Conservation (phyloP, 2,329 filamentous ascomycete species). For the Calonectria pseudoreteaudii region DNA sequence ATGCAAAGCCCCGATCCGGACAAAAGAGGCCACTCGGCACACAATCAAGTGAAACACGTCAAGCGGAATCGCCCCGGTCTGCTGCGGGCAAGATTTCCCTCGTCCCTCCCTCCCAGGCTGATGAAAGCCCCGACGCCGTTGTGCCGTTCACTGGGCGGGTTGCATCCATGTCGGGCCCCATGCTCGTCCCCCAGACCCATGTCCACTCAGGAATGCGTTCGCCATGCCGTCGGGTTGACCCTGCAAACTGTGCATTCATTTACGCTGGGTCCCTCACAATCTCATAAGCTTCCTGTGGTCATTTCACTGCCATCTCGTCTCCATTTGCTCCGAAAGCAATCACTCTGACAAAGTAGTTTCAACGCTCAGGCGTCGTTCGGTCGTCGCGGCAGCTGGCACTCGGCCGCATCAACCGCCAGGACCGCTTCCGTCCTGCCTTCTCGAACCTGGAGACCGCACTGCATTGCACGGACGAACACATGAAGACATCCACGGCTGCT, state of each 20-base stretch:
- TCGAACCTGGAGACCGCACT: neutral
- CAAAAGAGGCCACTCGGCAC: conserved; percentile 14
- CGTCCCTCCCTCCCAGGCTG: neutral
- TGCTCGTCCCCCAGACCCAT: conserved; percentile 5
- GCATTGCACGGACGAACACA: conserved; percentile 5
- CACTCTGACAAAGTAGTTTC: neutral
- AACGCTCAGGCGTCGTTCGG: conserved; percentile 13
- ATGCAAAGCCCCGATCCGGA: conserved; percentile 6
- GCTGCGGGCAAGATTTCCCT: neutral
- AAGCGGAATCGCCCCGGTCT: conserved; percentile 12
- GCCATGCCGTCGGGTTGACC: conserved; percentile 2
- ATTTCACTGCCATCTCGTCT: conserved; percentile 6
- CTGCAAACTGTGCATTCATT: conserved; percentile 9
- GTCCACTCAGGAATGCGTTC: conserved; percentile 7
- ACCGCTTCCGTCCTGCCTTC: neutral
- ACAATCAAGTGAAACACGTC: conserved; percentile 14
- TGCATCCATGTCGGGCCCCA: conserved; percentile 9
- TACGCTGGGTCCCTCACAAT: conserved; percentile 2
- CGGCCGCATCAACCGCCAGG: neutral
- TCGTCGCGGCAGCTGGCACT: conserved; percentile 4
- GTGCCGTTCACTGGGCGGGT: neutral
- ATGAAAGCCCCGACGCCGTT: neutral
- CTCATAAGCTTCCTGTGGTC: conserved; percentile 6
- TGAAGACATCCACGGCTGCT: conserved; percentile 1
- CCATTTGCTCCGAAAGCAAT: neutral